phyloP scores from a whole-genome alignment of 1,139 yeast species.

The Geotrichum reessii region DNA sequence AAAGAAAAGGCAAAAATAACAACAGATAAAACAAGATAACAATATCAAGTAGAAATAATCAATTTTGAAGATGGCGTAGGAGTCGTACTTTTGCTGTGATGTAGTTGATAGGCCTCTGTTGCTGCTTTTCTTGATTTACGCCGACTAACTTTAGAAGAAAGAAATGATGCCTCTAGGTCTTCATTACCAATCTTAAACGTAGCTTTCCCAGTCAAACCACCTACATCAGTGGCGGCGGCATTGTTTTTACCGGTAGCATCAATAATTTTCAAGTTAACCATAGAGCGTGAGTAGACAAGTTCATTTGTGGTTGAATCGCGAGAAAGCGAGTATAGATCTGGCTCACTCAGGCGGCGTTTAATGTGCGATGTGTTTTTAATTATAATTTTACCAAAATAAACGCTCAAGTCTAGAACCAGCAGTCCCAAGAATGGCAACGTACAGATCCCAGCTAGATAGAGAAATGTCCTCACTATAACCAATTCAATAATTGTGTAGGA shows the following conservation, averaged over 20 bases:
- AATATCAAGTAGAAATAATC: neutral
- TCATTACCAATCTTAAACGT: neutral
- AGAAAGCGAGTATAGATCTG: neutral
- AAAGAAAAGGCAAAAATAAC: neutral
- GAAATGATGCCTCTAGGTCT: neutral
- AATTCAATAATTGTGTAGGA: neutral
- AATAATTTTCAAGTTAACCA: neutral
- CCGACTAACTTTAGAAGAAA: neutral
- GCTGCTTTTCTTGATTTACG: neutral
- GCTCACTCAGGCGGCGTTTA: neutral
- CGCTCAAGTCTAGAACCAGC: neutral
- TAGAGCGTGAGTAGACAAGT: neutral
- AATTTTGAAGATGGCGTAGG: neutral
- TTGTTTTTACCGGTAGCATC: neutral
- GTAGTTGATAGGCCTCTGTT: neutral
- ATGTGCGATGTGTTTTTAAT: neutral
- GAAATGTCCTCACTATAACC: neutral
- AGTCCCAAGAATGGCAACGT: constrained; percentile 1
- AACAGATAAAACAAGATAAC: neutral
- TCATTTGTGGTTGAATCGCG: neutral
- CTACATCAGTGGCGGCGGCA: neutral
- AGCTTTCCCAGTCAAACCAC: neutral
- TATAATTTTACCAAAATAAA: neutral
- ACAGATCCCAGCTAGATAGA: constrained; percentile 3
- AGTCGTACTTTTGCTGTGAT: neutral